phyloP scores from a whole-genome alignment of 2,329 filamentous ascomycete species.

The Didymella glomerata region DNA sequence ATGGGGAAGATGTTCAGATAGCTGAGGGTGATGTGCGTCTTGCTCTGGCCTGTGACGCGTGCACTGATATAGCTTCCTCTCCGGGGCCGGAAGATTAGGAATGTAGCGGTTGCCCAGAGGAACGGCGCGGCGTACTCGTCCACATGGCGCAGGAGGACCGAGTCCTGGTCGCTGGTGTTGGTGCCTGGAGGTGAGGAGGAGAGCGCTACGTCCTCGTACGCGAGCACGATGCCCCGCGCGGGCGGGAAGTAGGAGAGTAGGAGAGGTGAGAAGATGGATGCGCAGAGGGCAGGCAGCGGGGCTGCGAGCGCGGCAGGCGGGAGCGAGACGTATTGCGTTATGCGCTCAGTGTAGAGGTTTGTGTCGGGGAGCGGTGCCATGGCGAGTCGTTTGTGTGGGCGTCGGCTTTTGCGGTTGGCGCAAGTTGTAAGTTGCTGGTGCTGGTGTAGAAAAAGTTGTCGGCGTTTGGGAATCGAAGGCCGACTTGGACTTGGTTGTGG shows the following conservation, averaged over 20 bases:
- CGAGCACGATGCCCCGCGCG: conserved; percentile 76
- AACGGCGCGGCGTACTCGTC: conserved; percentile 85
- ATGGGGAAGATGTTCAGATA: conserved; percentile 94
- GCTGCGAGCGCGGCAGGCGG: conserved; percentile 74
- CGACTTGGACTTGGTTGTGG: neutral
- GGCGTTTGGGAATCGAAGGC: neutral
- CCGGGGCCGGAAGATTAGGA: conserved; percentile 81
- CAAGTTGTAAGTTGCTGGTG: neutral
- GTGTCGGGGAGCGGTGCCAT: conserved; percentile 39
- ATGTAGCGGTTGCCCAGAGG: conserved; percentile 87
- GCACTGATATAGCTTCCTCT: conserved; percentile 80
- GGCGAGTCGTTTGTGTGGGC: conserved; percentile 9
- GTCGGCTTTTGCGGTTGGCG: neutral
- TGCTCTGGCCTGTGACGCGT: conserved; percentile 83
- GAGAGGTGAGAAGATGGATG: conserved; percentile 77
- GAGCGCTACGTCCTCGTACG: conserved; percentile 74
- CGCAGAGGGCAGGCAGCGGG: conserved; percentile 74
- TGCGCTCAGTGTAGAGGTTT: conserved; percentile 78
- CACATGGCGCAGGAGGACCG: conserved; percentile 34
- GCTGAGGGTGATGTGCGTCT: conserved; percentile 86
- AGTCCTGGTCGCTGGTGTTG: neutral
- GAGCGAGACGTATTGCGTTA: conserved; percentile 81
- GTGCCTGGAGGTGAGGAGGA: conserved; percentile 61
- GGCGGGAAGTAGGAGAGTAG: conserved; percentile 79
- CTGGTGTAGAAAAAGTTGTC: conserved; percentile 2